Base-by-base conservation (phyloP, 257 asterid species). In the Prunella vulgaris region DNA sequence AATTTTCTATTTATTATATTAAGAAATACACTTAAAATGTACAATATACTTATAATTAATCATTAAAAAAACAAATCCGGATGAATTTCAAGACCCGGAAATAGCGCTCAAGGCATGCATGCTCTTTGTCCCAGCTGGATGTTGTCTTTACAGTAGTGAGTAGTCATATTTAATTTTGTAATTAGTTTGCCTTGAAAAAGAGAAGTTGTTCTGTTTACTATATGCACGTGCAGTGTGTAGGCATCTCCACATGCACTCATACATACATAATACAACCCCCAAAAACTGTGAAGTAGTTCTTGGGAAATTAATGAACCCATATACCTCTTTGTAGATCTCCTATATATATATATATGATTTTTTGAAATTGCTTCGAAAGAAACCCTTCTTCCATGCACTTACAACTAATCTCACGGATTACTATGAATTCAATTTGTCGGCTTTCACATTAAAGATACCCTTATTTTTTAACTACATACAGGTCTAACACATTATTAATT, bases 211-310 rank as follows among this genome's bases (percentile, higher is more conserved):
- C 46, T 38, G n/a, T 38, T 38, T 0, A 68, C 80, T 74, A 17
- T 71, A 17, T 80, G 80, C 88, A 84, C 84, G 86, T 84, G 88
- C 60, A 62, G 14, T 10, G 84, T 81, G 88, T 38, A 10, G 46
- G 10, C 64, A 67, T 49, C 64, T 51, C 64, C 15, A 63, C 58
- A 56, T 59, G 33, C 28, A 22, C 27, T 56, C 62, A 24, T 40
- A 40, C 42, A 35, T 1, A 32, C 15, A 28, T n/a, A n/a, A n/a
- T n/a, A n/a, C 28, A 25, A 25, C 6, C 59, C 59, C 59, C 58
- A 59, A 59, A 20, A 60, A 5, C 22, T 32, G 1, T 38, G 46
- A 38, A 38, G 6, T 7, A 12, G 33, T 37, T 37, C 14, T 37
- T 37, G 13, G 44, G 7, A 60, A 66, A 18, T 61, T 37, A 37